Evolutionary conservation across 2,329 filamentous ascomycete genomes (phyloP), one percentile per base, ranked within the genome.

Genomic region (Shiraia sp.): DNA sequence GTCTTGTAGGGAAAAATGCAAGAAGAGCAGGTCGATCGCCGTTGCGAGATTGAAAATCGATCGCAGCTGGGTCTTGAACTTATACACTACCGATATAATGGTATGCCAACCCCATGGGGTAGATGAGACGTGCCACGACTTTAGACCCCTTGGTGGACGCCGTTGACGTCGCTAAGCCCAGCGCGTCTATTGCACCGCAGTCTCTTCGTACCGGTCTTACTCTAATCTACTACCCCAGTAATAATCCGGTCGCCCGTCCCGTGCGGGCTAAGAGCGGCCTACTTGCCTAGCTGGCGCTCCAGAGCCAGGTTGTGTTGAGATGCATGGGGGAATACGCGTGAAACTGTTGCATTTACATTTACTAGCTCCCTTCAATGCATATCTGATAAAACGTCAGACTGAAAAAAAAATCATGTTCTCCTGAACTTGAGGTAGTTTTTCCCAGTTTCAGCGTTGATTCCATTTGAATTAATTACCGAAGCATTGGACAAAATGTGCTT

Each of bases 51-150:
- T 36, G 23, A 12, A 17, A 36, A 36, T 27, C 26, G 41, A 26
- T 49, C 34, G 31, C 35, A n/a, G 36, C 36, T 14, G 42, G 36
- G 16, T 16, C 37, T 38, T 40, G 26, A 27, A 30, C 30, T 46
- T 51, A 46, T 51, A 49, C 36, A 17, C 29, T 34, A 29, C 38
- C 38, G 35, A 28, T 22, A 16, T 40, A 37, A 34, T 16, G 46
- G 32, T 39, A 31, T 31, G 14, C 40, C 42, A 32, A 36, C 43
- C 47, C 49, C 47, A 35, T 36, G 45, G 46, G 44, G 51, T 43
- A 47, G 24, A 32, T 26, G 36, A 42, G 29, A 40, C 12, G 27
- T 45, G 53, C 53, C 47, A 49, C 10, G 47, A 34, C 36, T 44
- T 42, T 42, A 23, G 49, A 34, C 3, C 17, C 42, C 45, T 42